Percentiles rank a stretch among this genome's conserved stretches.
These are phyloP conservation scores for Gloeophyllum trabeum DNA, from an alignment of 768 basidiomycete genomes.

Conservation along the genomic window DNA sequence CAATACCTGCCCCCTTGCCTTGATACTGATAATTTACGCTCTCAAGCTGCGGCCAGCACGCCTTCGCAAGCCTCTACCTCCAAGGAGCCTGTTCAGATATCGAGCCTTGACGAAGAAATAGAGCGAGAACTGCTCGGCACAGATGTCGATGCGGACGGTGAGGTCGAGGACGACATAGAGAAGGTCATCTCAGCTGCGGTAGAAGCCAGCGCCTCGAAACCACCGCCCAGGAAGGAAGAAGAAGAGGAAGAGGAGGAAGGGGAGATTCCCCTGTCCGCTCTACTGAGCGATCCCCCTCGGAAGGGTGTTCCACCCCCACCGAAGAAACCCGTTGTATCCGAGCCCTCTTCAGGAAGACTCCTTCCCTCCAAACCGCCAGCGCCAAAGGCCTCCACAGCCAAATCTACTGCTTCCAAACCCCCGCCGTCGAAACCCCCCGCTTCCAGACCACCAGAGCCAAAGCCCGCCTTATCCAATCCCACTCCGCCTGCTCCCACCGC, in stretches of 20 bases:
- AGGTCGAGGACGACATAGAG: slow-evolving; percentile 33
- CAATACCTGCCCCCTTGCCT: not conserved
- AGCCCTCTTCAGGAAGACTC: slow-evolving; percentile 6
- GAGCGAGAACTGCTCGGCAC: slow-evolving; percentile 3
- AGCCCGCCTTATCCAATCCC: slow-evolving; percentile 10
- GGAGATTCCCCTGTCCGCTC: slow-evolving; percentile 3
- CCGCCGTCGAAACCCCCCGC: slow-evolving; percentile 7
- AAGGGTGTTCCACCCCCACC: slow-evolving; percentile 2
- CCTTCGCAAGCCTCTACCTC: slow-evolving; percentile 9
- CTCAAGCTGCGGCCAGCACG: slow-evolving; percentile 1
- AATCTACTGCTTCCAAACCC: slow-evolving; percentile 2
- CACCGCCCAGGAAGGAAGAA: slow-evolving; percentile 1
- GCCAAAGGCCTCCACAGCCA: slow-evolving; percentile 9
- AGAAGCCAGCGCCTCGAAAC: not conserved
- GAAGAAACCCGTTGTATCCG: slow-evolving; percentile 1
- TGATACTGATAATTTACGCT: too few species aligned
- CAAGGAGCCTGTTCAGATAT: slow-evolving; percentile 16
- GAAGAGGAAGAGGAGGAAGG: slow-evolving; percentile 7
- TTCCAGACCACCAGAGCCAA: slow-evolving; percentile 9
- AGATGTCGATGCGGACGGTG: slow-evolving; percentile 6
- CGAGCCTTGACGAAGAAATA: slow-evolving; percentile 2
- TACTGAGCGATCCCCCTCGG: not conserved
- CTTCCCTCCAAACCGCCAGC: slow-evolving; percentile 8
- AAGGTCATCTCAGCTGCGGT: slow-evolving; percentile 21
- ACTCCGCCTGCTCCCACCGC: slow-evolving; percentile 5